Evolutionary conservation across 2,329 filamentous ascomycete species (phyloP), one percentile per base, ranked within the genome.

Genomic region (Geosmithia morbida): DNA sequence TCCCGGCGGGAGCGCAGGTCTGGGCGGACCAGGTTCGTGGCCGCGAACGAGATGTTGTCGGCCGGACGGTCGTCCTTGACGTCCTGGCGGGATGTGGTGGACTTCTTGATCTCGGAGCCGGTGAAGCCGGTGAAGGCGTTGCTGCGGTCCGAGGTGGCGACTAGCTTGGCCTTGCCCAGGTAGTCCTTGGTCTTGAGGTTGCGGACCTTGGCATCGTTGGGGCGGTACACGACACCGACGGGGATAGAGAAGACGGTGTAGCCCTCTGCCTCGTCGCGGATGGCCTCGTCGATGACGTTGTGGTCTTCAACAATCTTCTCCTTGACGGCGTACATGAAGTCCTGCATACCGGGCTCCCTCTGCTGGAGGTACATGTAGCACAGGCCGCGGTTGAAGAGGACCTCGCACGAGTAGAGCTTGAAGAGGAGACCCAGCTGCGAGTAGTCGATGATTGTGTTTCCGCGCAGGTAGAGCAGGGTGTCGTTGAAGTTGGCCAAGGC

Each of bases 221-320:
- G 92, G 49, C 92, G 76, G 66, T 97, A 98, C 16, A 98, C 78
- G 30, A 96, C 86, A 20, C 92, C 92, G 13, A 97, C 89, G 1
- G 92, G 92, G 47, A 97, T 97, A 0, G 89, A 97, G 67, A 98
- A 98, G 41, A 98, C 92, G 1, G 92, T 97, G 61, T 98, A 98
- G 44, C 90, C 92, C 85, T 96, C 88, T 50, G 92, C 92, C 58
- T 89, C 81, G 62, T 97, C 92, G 47, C 78, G 73, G 54, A 98
- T 97, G 4, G 92, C 92, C 65, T 98, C 92, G 58, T 98, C 89
- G 54, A 98, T 98, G 52, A 98, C 92, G 61, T 94, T 87, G 67
- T 98, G 92, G 57, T 97, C 90, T 48, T 90, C 83, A 1, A 95
- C 89, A 44, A 92, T 86, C 70, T 97, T 97, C 66, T 97, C 92